Base-by-base conservation (phyloP, 345 rosid genomes). In the Populus pruinosa region DNA sequence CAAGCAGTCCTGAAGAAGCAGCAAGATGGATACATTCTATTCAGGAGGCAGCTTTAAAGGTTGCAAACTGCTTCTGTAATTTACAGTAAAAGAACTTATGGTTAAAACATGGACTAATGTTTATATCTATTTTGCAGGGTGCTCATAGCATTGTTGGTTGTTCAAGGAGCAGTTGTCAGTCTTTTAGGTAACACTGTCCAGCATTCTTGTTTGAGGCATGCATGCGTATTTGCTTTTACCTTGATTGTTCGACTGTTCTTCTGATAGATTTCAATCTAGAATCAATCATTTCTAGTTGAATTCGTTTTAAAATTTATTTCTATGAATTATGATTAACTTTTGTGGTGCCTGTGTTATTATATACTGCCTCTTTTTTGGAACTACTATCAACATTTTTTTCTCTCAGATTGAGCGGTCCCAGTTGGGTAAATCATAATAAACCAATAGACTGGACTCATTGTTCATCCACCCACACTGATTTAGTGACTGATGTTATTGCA, bases 1-100 rank as follows among this genome's bases (percentile, higher is more conserved):
- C 98, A 77, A 88, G 91, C 81, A 89, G 98, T 80, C 93, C 98
- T 61, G 97, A 94, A 80, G 98, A 93, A 85, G 98, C 97, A 80
- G 98, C 96, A 65, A 89, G 86, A 85, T 94, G 98, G 98, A 94
- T 94, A 78, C 95, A 87, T 84, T 86, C 88, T 31, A 86, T 94
- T 65, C 92, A 91, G 82, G 93, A 93, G 77, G 87, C 90, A 59
- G 94, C 97, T 77, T 77, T 91, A 79, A 90, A 94, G 97, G 97
- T 94, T 61, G 25, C 20, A 53, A 67, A 78, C 39, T 21, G 69
- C 78, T 75, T 61, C 56, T n/a, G 69, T 50, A 66, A 74, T 29
- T 29, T 70, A 65, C 65, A 59, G 27, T 9, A 20, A 71, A 23
- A 44, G 8, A 47, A 44, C 27, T 59, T 63, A 27, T 78, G 18